A percentile compares a stretch with the other conserved stretches of the same genome.
phyloP scores from a whole-genome alignment of 1,284 basidiomycete species.

The Cystobasidiaceae sp. region DNA sequence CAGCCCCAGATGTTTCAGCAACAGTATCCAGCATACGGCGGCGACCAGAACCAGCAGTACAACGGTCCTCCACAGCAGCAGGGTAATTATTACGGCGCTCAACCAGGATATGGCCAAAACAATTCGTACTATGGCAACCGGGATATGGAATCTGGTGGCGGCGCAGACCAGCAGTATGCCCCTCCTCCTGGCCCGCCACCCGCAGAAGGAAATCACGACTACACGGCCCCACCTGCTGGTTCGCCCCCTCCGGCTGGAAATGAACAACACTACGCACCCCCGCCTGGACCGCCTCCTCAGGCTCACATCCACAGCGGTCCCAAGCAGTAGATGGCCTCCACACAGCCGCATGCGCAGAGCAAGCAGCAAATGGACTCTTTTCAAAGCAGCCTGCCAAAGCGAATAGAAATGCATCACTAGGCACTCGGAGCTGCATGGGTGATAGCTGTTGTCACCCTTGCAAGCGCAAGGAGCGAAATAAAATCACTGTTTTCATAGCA shows the following conservation, averaged over 20 bases:
- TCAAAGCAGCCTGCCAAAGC: too few relatives aligned
- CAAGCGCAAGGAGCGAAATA: too few relatives aligned
- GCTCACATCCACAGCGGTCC: constrained; percentile 1
- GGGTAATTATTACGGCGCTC: not conserved
- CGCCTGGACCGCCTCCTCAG: constrained; percentile 21
- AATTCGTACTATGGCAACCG: not conserved
- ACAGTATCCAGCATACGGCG: constrained; percentile 2
- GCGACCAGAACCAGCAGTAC: not conserved
- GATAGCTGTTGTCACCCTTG: too few relatives aligned
- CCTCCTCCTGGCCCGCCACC: constrained; percentile 15
- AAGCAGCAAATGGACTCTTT: too few relatives aligned
- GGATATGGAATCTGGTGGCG: not conserved
- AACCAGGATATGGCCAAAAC: not conserved
- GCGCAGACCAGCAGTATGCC: not conserved
- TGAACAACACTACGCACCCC: constrained; percentile 4
- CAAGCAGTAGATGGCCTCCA: too few relatives aligned
- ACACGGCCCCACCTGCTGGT: constrained; percentile 2
- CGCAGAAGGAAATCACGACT: not conserved
- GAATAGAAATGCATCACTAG: too few relatives aligned
- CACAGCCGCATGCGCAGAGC: too few relatives aligned
- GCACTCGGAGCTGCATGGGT: too few relatives aligned
- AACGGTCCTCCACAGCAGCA: not conserved
- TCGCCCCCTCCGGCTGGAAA: not conserved
- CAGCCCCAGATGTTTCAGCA: constrained; percentile 7
- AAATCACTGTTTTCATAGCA: too few relatives aligned